Percentiles rank a stretch among this genome's conserved stretches.
Conservation (phyloP, 768 basidiomycete species). For the Mycena maculata region DNA sequence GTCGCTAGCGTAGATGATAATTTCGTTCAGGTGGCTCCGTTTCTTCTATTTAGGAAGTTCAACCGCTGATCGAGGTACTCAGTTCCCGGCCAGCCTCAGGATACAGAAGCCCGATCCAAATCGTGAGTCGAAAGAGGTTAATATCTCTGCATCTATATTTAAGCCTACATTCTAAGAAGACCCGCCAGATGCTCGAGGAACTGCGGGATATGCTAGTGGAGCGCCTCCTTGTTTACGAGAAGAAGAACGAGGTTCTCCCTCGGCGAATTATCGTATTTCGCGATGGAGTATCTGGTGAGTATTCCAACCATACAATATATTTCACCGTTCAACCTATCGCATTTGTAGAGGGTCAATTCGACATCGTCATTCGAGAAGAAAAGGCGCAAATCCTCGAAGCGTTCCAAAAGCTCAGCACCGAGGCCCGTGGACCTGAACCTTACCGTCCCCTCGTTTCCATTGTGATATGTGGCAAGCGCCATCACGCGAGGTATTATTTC, state of each 20-base stretch:
- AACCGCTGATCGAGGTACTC: not conserved
- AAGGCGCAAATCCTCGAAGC: conserved; percentile 71
- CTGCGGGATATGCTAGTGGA: conserved; percentile 78
- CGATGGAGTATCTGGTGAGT: conserved; percentile 84
- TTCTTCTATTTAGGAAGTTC: no score
- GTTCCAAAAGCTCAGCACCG: conserved; percentile 63
- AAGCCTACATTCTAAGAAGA: not conserved
- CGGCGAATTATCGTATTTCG: conserved; percentile 79
- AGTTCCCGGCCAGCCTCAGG: conserved; percentile 80
- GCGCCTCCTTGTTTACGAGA: conserved; percentile 67
- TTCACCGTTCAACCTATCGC: no score
- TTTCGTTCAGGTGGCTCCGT: conserved; percentile 65
- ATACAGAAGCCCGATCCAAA: conserved; percentile 60
- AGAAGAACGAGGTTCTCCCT: conserved; percentile 68
- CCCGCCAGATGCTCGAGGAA: conserved; percentile 74
- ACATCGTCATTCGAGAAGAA: conserved; percentile 68
- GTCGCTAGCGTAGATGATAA: conserved; percentile 78
- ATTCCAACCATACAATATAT: no score
- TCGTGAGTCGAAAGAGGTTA: conserved; percentile 45
- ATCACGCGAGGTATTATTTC: conserved; percentile 62
- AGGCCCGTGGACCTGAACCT: conserved; percentile 47
- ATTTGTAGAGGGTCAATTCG: conserved; percentile 74
- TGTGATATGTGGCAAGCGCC: conserved; percentile 85
- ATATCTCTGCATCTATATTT: conserved; percentile 21
- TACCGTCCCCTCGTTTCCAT: conserved; percentile 78